phyloP scores from a whole-genome alignment of 495 filamentous ascomycete genomes.

The Immersiella caudata region DNA sequence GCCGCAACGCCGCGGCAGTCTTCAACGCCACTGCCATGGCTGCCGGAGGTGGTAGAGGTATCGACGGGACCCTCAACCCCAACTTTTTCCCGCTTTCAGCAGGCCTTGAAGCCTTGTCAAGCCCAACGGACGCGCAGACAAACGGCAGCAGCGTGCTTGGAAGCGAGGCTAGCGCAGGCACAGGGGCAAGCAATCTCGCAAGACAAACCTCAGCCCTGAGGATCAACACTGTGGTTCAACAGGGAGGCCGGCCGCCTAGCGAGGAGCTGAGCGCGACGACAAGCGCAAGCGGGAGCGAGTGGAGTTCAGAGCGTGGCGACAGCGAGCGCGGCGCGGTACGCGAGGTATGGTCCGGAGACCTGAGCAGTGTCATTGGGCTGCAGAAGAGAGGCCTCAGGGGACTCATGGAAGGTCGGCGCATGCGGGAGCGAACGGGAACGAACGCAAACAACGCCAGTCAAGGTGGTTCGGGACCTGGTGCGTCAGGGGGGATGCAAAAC shows the following conservation, averaged over 20 bases:
- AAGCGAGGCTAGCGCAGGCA: slow-evolving; percentile 16
- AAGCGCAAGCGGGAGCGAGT: slow-evolving; percentile 52
- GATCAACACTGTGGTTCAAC: slow-evolving; percentile 45
- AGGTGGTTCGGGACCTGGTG: not conserved
- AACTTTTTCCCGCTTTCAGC: slow-evolving; percentile 47
- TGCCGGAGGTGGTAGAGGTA: slow-evolving; percentile 84
- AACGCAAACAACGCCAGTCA: slow-evolving; percentile 16
- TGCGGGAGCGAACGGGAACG: slow-evolving; percentile 66
- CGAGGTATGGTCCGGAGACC: slow-evolving; percentile 79
- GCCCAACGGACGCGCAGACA: slow-evolving; percentile 33
- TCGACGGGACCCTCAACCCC: slow-evolving; percentile 52
- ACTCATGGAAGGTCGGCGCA: slow-evolving; percentile 89
- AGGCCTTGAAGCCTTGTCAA: slow-evolving; percentile 31
- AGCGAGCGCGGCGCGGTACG: slow-evolving; percentile 35
- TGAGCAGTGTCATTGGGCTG: slow-evolving; percentile 92
- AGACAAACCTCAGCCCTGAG: slow-evolving; percentile 35
- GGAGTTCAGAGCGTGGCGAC: slow-evolving; percentile 50
- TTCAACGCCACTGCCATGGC: slow-evolving; percentile 99
- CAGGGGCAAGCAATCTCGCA: slow-evolving; percentile 10
- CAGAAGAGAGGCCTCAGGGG: slow-evolving; percentile 93
- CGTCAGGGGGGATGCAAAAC: not conserved
- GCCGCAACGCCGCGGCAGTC: slow-evolving; percentile 90
- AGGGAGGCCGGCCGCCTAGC: slow-evolving; percentile 38
- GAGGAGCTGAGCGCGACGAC: slow-evolving; percentile 55
- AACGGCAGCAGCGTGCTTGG: slow-evolving; percentile 22